A percentile compares a stretch with the other conserved stretches of the same genome.
These are phyloP conservation scores for Trichophyton simii DNA, from an alignment of 2,329 filamentous ascomycete genomes.

Conservation along the genomic window DNA sequence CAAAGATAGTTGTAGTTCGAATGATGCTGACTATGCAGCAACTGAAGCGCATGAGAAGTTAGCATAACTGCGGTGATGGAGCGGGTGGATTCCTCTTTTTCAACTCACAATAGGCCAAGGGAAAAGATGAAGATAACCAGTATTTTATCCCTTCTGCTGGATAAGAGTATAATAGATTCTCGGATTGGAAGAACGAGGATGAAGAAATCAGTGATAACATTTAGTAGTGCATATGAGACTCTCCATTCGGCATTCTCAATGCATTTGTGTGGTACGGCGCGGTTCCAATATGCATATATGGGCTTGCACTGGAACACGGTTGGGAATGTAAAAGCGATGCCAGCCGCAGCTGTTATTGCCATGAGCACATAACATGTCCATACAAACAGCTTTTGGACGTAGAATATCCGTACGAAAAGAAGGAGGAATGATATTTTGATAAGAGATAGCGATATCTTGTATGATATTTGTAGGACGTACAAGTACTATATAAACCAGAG, in stretches of 20 bases:
- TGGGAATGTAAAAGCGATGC: slow-evolving; percentile 15
- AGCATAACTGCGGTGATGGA: not conserved
- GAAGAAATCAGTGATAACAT: slow-evolving; percentile 18
- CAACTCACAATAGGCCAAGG: slow-evolving; percentile 17
- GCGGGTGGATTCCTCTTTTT: not conserved
- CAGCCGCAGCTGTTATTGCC: slow-evolving; percentile 8
- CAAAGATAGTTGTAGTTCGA: slow-evolving; percentile 22
- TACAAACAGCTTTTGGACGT: slow-evolving; percentile 6
- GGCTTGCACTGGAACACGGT: slow-evolving; percentile 19
- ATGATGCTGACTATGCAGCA: slow-evolving; percentile 18
- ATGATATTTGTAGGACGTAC: slow-evolving; percentile 5
- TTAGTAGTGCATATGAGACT: slow-evolving; percentile 17
- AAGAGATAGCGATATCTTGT: slow-evolving; percentile 7
- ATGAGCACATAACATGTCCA: slow-evolving; percentile 9
- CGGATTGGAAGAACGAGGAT: slow-evolving; percentile 18
- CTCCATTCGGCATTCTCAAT: slow-evolving; percentile 15
- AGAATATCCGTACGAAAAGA: slow-evolving; percentile 12
- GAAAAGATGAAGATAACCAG: slow-evolving; percentile 16
- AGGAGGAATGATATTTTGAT: slow-evolving; percentile 12
- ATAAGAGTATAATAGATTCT: slow-evolving; percentile 14
- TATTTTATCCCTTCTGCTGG: slow-evolving; percentile 14
- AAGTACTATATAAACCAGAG: not conserved
- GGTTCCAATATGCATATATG: slow-evolving; percentile 17
- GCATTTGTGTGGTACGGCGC: slow-evolving; percentile 15
- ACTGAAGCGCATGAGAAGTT: not conserved